A percentile compares a stretch with the other conserved stretches of the same genome.
Evolutionary conservation across 129 eudicot species (phyloP).

Genomic region (Escallonia herrerae): DNA sequence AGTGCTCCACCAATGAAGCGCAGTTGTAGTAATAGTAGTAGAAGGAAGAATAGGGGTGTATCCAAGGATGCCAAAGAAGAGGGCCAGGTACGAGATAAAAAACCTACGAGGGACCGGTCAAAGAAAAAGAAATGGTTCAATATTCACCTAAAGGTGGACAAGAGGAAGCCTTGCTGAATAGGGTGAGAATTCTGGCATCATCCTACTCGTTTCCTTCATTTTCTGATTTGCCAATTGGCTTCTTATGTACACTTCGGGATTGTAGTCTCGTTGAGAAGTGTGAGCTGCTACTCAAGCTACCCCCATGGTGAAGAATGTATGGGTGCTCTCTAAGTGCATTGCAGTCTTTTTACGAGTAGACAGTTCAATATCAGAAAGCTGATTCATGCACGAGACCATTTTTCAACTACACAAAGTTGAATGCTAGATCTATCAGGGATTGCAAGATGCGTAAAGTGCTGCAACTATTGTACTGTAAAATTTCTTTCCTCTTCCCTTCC

Average conservation of each 20-base stretch:
- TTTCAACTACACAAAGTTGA: slow-evolving; percentile 1
- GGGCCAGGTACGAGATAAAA: slow-evolving; percentile 37
- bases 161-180: slow-evolving; percentile 65
- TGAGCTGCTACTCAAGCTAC: slow-evolving; percentile 1
- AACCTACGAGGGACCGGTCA: slow-evolving; percentile 37
- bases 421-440: neutral
- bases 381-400: neutral
- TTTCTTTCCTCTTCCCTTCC: neutral
- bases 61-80: slow-evolving; percentile 61
- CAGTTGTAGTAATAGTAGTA: slow-evolving; percentile 45
- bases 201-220: neutral
- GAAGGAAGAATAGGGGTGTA: slow-evolving; percentile 45
- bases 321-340: neutral
- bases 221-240: slow-evolving; percentile 3
- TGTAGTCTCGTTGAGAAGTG: slow-evolving; percentile 2
- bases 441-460: slow-evolving; percentile 6
- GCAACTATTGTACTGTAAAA: slow-evolving; percentile 24
- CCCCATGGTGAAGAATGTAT: neutral
- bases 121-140: slow-evolving; percentile 95
- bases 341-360: slow-evolving; percentile 6
- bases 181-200: slow-evolving; percentile 6
- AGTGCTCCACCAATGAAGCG: slow-evolving; percentile 43
- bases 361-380: neutral
- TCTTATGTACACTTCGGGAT: slow-evolving; percentile 3
- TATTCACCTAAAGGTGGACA: slow-evolving; percentile 75